A percentile compares a stretch with the other conserved stretches of the same genome.
phyloP scores from a whole-genome alignment of 1,284 basidiomycete genomes.

The Lignosus rhinocerotis region DNA sequence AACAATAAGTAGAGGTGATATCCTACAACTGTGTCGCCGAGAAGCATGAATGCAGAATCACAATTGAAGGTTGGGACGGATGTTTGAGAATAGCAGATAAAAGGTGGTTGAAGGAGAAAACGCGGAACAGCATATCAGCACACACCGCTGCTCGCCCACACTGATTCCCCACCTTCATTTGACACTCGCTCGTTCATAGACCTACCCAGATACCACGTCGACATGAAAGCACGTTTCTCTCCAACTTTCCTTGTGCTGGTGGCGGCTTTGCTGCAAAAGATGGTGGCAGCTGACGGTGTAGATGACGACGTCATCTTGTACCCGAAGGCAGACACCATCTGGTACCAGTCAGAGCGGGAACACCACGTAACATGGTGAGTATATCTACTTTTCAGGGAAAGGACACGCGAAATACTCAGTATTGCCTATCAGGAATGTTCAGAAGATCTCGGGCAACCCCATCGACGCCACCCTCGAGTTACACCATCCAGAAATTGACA shows the following conservation, averaged over 20 bases:
- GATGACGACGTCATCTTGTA: neutral
- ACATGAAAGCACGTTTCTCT: neutral
- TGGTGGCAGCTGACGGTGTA: too few species aligned
- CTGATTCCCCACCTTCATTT: neutral
- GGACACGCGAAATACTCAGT: neutral
- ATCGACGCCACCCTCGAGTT: neutral
- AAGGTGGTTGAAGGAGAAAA: too few species aligned
- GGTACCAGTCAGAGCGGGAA: neutral
- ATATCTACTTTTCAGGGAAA: neutral
- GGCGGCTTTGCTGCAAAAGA: neutral
- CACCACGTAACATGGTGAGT: neutral
- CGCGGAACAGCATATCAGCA: too few species aligned
- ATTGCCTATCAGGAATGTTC: neutral
- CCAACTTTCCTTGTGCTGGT: neutral
- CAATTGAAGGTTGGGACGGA: too few species aligned
- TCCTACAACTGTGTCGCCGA: too few species aligned
- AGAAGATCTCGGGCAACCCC: neutral
- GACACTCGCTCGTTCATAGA: neutral
- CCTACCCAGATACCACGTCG: neutral
- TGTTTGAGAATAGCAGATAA: too few species aligned
- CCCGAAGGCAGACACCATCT: neutral
- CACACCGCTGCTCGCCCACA: too few species aligned
- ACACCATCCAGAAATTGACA: neutral
- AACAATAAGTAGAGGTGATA: too few species aligned
- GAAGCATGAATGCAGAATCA: too few species aligned